Evolutionary conservation across 192 early-diverging fungal species (phyloP).

Genomic region (Haplosporangium gracile): DNA sequence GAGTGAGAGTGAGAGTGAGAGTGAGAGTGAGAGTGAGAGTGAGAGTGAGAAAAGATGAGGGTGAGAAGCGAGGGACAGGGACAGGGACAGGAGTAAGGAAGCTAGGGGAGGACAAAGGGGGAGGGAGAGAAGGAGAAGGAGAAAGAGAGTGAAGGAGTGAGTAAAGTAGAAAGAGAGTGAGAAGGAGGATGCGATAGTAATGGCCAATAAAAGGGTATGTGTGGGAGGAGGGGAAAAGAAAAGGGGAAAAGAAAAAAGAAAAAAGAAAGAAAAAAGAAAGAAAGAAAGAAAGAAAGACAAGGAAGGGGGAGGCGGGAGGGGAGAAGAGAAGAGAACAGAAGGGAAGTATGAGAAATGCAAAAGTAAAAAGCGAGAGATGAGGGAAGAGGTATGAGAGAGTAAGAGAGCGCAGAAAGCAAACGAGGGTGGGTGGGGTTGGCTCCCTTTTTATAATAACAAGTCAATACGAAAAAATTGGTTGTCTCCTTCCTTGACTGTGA

Average conservation of each 20-base stretch:
- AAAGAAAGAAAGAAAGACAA: background rate
- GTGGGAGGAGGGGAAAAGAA: background rate
- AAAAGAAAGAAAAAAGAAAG: background rate
- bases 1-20: no score
- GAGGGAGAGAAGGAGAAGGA: background rate
- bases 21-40: no score
- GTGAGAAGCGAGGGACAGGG: background rate
- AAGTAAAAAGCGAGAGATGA: background rate
- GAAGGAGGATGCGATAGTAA: background rate
- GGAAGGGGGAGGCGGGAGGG: background rate
- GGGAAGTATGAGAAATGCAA: background rate
- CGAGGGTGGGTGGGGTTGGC: background rate
- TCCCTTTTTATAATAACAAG: background rate
- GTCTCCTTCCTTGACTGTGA: background rate
- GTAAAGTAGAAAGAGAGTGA: slow-evolving; percentile 1
- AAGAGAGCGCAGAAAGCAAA: background rate
- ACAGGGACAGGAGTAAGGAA: background rate
- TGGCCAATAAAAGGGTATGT: background rate
- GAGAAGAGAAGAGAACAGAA: background rate
- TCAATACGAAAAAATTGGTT: background rate
- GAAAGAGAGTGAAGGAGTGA: background rate
- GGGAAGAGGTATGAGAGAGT: background rate
- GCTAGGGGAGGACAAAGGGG: background rate
- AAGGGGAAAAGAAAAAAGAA: background rate
- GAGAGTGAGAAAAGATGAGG: no score